Conservation (phyloP, 176 grass and related monocot genomes). For the Saccharum spontaneum region DNA sequence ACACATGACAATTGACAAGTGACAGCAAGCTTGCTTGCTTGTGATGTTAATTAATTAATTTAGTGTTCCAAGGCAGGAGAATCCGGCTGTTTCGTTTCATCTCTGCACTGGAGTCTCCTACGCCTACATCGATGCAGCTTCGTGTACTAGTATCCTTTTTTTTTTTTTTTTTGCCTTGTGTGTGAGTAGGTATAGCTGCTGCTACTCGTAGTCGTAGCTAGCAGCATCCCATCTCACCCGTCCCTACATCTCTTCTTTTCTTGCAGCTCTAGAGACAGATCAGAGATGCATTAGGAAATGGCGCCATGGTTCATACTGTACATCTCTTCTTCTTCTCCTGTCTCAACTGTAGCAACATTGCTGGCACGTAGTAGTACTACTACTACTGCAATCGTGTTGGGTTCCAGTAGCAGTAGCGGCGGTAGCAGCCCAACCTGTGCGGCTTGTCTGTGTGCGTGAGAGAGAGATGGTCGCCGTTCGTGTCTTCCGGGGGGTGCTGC, state of each 20-base stretch:
- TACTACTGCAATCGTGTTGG: background rate
- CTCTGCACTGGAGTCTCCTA: background rate
- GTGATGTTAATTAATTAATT: conserved; percentile 7
- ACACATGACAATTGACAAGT: conserved; percentile 30
- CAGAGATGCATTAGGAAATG: conserved; percentile 23
- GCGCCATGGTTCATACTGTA: background rate
- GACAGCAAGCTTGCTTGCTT: conserved; percentile 24
- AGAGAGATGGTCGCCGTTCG: conserved; percentile 16
- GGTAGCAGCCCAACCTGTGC: background rate
- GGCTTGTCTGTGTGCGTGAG: background rate
- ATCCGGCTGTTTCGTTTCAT: conserved; percentile 6
- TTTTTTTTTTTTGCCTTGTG: too few relatives aligned
- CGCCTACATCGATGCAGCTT: background rate
- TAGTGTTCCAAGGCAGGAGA: conserved; percentile 57
- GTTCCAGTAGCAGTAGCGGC: background rate
- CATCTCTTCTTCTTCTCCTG: background rate
- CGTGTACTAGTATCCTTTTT: background rate
- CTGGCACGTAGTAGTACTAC: background rate
- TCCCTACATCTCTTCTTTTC: conserved; percentile 21
- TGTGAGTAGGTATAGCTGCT: too few relatives aligned
- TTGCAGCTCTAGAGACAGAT: conserved; percentile 1
- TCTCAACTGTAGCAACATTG: conserved; percentile 10
- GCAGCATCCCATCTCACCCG: background rate
- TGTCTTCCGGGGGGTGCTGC: conserved; percentile 33
- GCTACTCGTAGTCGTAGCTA: background rate